A percentile compares a stretch with the other conserved stretches of the same genome.
These are phyloP conservation scores for Brettanomyces sp. DNA, from an alignment of 805 yeast genomes.

Conservation along the genomic window DNA sequence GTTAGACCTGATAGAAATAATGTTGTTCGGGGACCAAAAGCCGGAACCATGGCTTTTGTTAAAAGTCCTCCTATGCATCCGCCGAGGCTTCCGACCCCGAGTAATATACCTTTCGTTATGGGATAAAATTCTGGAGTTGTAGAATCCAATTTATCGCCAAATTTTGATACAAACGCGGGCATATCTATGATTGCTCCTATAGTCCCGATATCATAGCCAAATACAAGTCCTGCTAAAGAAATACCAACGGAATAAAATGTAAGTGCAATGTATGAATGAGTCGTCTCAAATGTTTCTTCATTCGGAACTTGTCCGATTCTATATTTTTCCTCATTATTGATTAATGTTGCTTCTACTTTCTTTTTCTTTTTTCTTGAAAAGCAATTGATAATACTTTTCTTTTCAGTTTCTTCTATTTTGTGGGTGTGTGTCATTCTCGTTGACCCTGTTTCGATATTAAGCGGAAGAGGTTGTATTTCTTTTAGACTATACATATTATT, in stretches of 20 bases:
- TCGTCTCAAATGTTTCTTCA: no score
- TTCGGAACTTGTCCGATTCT: no score
- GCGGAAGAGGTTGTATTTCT: no score
- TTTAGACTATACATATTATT: no score
- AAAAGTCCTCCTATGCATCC: conserved; percentile 25
- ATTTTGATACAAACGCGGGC: conserved; percentile 16
- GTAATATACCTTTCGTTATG: conserved; percentile 21
- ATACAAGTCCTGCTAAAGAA: conserved; percentile 24
- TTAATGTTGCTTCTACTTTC: no score
- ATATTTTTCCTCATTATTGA: no score
- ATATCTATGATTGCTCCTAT: conserved; percentile 26
- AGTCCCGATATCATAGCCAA: conserved; percentile 29
- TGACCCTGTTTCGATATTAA: no score
- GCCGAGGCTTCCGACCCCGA: conserved; percentile 23
- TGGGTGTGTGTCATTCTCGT: no score
- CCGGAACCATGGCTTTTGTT: conserved; percentile 15
- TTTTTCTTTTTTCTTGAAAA: no score
- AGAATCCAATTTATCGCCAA: conserved; percentile 13
- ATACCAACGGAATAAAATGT: conserved; percentile 17
- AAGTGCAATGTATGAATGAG: conserved; percentile 14
- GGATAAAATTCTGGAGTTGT: conserved; percentile 9
- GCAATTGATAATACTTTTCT: no score
- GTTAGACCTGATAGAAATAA: conserved; percentile 15
- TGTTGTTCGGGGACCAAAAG: conserved; percentile 17
- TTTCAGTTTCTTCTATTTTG: no score